These are phyloP conservation scores for Yamadazyma songkhlaensis DNA, from an alignment of 1,139 yeast species.

Conservation along the genomic window DNA sequence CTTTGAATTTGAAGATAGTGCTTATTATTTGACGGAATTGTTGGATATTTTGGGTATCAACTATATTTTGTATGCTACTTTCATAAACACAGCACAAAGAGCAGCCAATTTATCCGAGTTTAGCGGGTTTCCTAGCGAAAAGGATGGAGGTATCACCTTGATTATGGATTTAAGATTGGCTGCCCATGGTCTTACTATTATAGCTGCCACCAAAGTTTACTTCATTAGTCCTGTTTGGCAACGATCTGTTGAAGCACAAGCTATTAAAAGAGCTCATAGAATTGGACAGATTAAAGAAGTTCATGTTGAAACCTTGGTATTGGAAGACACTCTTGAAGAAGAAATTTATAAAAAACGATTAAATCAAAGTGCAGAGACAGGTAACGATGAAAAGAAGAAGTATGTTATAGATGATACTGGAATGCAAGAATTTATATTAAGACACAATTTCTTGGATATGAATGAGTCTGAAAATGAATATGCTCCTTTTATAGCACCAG, in stretches of 20 bases:
- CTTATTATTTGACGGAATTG: slow-evolving; percentile 63
- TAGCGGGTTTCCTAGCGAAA: slow-evolving; percentile 31
- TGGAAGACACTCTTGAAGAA: slow-evolving; percentile 63
- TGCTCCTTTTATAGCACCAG: slow-evolving; percentile 22
- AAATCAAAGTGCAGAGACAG: slow-evolving; percentile 14
- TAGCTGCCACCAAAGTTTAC: slow-evolving; percentile 65
- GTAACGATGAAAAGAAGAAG: slow-evolving; percentile 20
- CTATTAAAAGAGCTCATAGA: slow-evolving; percentile 70
- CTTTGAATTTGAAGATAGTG: slow-evolving; percentile 70
- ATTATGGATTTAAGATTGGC: slow-evolving; percentile 70
- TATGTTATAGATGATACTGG: slow-evolving; percentile 55
- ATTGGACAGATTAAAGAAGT: slow-evolving; percentile 58
- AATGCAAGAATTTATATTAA: slow-evolving; percentile 54
- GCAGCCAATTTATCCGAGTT: slow-evolving; percentile 54
- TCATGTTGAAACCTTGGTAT: slow-evolving; percentile 62
- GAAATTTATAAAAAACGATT: slow-evolving; percentile 51
- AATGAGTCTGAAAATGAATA: slow-evolving; percentile 19
- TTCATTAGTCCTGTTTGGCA: slow-evolving; percentile 72
- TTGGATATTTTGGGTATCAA: slow-evolving; percentile 59
- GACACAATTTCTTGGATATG: slow-evolving; percentile 44
- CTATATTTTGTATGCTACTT: slow-evolving; percentile 63
- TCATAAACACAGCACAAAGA: slow-evolving; percentile 48
- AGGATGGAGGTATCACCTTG: slow-evolving; percentile 48
- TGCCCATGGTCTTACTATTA: slow-evolving; percentile 67
- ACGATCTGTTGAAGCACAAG: slow-evolving; percentile 67